Percentiles rank a stretch among this genome's conserved stretches.
Evolutionary conservation across 2,329 filamentous ascomycete species (phyloP).

Genomic region (Diaporthe caulivora): DNA sequence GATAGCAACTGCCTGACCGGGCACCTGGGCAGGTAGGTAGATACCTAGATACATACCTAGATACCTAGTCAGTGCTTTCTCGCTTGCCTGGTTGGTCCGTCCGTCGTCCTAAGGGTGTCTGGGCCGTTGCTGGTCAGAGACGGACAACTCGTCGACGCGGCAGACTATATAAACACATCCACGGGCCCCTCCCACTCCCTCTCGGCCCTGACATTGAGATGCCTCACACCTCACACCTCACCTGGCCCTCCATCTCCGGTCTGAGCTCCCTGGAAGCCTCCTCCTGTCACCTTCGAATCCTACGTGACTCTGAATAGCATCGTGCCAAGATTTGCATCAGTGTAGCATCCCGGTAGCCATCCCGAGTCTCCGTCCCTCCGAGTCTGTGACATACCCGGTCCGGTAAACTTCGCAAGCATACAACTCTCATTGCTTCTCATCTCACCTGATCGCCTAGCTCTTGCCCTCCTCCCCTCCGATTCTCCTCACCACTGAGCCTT

Average conservation of each 20-base stretch:
- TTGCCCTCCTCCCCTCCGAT: not conserved
- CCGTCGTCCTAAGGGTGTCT: too few relatives aligned
- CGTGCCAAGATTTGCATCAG: not conserved
- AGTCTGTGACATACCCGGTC: conserved; percentile 1
- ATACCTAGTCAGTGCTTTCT: conserved; percentile 3
- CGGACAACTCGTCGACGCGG: not conserved
- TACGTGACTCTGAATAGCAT: conserved; percentile 29
- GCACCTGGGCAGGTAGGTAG: too few relatives aligned
- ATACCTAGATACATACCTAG: not conserved
- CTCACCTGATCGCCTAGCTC: not conserved
- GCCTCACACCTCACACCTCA: not conserved
- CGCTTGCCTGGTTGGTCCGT: not conserved
- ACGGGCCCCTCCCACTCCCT: not conserved
- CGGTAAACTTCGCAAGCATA: not conserved
- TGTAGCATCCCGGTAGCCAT: conserved; percentile 6
- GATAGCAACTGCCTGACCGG: not conserved
- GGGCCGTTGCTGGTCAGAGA: not conserved
- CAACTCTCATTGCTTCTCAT: not conserved
- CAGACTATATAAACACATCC: conserved; percentile 5
- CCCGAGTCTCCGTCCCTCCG: not conserved
- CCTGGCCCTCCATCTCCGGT: not conserved
- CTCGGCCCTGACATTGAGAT: not conserved
- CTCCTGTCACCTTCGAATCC: not conserved
- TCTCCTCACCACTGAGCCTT: not conserved
- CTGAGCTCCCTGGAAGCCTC: not conserved